Evolutionary conservation across 75 land plant genomes (phyloP), one percentile per base, ranked within the genome.

Genomic region (Ceratopteris richardii): DNA sequence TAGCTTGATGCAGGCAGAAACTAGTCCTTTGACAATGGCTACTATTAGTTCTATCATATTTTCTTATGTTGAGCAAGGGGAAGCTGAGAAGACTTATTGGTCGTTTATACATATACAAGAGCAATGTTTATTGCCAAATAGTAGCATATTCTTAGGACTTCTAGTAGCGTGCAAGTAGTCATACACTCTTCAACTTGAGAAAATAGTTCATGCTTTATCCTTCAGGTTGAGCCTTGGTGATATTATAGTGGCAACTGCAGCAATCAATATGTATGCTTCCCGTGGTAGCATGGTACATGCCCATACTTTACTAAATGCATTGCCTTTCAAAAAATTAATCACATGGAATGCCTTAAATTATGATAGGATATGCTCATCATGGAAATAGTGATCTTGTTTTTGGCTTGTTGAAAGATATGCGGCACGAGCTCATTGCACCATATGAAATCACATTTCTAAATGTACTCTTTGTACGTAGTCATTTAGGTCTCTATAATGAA

Each of bases 281-380:
- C 73, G 80, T 60, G 80, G 84, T 3, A 66, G 61, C 52, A 46
- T 81, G 53, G 59, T 64, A 14, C 68, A 74, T 63, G 80, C 84
- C 41, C 20, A 26, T 31, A 41, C 21, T n/a, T 29, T 68, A 29
- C 77, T 82, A 20, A 23, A 65, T 11, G 44, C 57, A 28, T 24
- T 67, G 21, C 25, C 17, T 6, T 25, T 31, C 40, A 12, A 26
- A 51, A 69, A 62, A 43, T 53, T 74, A 10, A 74, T 82, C 6
- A 29, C 65, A 31, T 77, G 80, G 80, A 74, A 76, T 31, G 50
- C 74, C 26, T 73, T 82, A 54, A 63, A n/a, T n/a, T n/a, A n/a
- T 77, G 26, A 33, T 42, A 39, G 68, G 68, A 4, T 77, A 60
- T 74, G 74, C 77, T 60, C 57, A 55, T 17, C 66, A 75, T 50